Evolutionary conservation across 2,329 filamentous ascomycete species (phyloP).

Genomic region (Colletotrichum lupini): DNA sequence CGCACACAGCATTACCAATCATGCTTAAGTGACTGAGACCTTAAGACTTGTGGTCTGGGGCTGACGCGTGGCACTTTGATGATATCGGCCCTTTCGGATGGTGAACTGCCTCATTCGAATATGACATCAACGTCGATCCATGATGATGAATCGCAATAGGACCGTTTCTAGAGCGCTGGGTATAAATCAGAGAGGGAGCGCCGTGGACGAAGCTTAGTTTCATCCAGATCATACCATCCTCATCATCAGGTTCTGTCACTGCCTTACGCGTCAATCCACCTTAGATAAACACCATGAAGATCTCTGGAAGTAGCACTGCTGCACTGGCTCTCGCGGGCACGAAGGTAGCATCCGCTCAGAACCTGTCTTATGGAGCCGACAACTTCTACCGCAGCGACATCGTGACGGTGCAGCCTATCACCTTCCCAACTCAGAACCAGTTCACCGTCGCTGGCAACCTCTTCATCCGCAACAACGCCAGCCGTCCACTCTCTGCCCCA

Average conservation of each 20-base stretch:
- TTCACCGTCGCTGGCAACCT: slow-evolving; percentile 10
- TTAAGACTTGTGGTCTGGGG: no score
- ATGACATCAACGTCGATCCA: no score
- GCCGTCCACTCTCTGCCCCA: background rate
- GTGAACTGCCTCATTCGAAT: no score
- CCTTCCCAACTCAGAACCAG: slow-evolving; percentile 11
- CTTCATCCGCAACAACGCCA: slow-evolving; percentile 4
- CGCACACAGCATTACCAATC: no score
- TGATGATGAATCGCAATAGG: no score
- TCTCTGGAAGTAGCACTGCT: background rate
- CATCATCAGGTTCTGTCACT: background rate
- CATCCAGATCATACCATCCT: background rate
- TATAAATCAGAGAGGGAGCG: background rate
- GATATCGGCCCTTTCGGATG: no score
- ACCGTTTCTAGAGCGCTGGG: no score
- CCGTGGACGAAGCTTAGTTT: background rate
- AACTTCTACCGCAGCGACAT: slow-evolving; percentile 28
- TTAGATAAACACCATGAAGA: background rate
- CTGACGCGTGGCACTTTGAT: no score
- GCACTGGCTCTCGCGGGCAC: background rate
- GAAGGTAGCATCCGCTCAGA: slow-evolving; percentile 14
- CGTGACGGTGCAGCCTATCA: slow-evolving; percentile 9
- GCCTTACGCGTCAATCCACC: no score
- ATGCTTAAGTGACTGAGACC: no score
- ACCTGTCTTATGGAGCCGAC: slow-evolving; percentile 22